Conservation (phyloP, 345 rosid species). For the Linum trigynum region DNA sequence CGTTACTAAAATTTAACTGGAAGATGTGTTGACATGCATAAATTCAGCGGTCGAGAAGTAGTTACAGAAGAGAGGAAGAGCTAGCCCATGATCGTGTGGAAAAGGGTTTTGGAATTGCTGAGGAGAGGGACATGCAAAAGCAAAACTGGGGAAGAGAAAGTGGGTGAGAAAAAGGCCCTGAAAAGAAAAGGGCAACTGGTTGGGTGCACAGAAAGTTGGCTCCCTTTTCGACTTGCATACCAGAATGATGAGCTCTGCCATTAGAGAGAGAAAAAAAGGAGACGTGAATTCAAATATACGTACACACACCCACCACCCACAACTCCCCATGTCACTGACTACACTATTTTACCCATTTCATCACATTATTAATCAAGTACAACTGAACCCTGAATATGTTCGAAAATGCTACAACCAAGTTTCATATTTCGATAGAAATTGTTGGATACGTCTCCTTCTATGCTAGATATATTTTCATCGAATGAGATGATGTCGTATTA, state of each 20-base stretch:
- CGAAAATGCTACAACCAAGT: too few relatives aligned
- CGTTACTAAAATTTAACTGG: too few relatives aligned
- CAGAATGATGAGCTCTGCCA: too few relatives aligned
- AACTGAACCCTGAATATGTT: not conserved
- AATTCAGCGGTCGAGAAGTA: not conserved
- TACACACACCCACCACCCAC: slow-evolving; percentile 12
- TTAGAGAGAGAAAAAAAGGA: too few relatives aligned
- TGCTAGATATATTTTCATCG: too few relatives aligned
- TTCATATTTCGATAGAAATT: too few relatives aligned
- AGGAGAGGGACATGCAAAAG: slow-evolving; percentile 26
- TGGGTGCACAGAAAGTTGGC: slow-evolving; percentile 27
- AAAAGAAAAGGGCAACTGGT: not conserved
- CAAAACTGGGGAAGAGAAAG: slow-evolving; percentile 2
- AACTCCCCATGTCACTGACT: not conserved
- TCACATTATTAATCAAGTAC: not conserved
- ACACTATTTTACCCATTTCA: not conserved
- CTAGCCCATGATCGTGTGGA: not conserved
- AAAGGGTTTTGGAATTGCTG: slow-evolving; percentile 12
- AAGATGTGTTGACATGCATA: too few relatives aligned
- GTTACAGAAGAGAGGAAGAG: slow-evolving; percentile 12
- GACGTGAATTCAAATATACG: not conserved
- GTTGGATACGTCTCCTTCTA: too few relatives aligned
- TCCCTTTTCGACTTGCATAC: slow-evolving; percentile 29
- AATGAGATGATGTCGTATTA: too few relatives aligned
- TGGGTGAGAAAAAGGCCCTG: not conserved